These are phyloP conservation scores for Lycium barbarum DNA, from an alignment of 257 asterid species.

Conservation along the genomic window DNA sequence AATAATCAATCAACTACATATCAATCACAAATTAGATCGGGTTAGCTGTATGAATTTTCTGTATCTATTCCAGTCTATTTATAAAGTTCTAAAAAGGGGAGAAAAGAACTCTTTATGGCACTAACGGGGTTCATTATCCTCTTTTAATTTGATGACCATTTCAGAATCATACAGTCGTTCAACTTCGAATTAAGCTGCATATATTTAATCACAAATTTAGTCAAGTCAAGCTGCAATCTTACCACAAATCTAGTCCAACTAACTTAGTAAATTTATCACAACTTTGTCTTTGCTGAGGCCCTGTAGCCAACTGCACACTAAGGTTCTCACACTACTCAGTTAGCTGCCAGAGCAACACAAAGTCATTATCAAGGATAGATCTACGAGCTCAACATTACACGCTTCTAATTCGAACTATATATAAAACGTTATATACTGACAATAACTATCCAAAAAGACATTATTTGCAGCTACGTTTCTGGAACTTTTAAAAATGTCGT, in stretches of 20 bases:
- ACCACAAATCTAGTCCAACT: neutral
- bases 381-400: neutral
- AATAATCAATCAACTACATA: neutral
- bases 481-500: too few species aligned
- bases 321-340: neutral
- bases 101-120: neutral
- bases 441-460: neutral
- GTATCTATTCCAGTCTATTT: neutral
- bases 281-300: neutral
- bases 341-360: neutral
- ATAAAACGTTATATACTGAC: neutral
- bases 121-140: neutral
- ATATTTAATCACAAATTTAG: neutral
- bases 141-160: neutral
- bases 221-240: neutral
- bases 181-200: neutral
- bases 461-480: neutral
- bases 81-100: neutral
- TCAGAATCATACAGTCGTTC: slow-evolving; percentile 5
- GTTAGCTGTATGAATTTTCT: neutral
- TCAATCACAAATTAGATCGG: slow-evolving; percentile 9
- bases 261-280: neutral
- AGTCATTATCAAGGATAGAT: neutral
- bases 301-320: neutral
- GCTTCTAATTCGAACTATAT: neutral